Conservation (phyloP, 345 rosid species). For the Gossypium ekmanianum region DNA sequence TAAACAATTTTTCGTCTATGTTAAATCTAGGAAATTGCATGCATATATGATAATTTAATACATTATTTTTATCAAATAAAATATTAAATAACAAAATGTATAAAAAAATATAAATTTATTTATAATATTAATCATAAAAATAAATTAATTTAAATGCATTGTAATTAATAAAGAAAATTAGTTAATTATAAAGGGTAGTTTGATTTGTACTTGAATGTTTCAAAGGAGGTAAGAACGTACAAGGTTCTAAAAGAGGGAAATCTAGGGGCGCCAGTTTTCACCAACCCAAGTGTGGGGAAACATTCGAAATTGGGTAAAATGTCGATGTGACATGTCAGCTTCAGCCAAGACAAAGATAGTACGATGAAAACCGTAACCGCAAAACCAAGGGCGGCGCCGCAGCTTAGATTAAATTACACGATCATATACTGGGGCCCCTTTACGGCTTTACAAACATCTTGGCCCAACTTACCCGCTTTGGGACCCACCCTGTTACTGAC, state of each 20-base stretch:
- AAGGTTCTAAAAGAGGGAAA: not conserved
- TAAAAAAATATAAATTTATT: too few relatives aligned
- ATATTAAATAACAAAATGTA: too few relatives aligned
- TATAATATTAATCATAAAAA: too few relatives aligned
- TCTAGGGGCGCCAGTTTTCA: not conserved
- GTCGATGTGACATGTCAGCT: not conserved
- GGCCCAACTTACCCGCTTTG: not conserved
- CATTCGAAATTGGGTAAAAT: not conserved
- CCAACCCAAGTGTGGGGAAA: not conserved
- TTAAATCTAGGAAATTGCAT: too few relatives aligned
- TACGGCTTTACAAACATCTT: not conserved
- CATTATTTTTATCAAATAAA: too few relatives aligned
- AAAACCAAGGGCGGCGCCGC: slow-evolving; percentile 15
- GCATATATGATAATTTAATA: too few relatives aligned
- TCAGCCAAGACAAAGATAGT: not conserved
- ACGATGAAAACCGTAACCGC: slow-evolving; percentile 7
- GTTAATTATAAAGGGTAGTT: not conserved
- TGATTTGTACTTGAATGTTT: not conserved
- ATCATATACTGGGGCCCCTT: too few relatives aligned
- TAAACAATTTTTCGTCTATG: too few relatives aligned
- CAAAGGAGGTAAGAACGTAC: not conserved
- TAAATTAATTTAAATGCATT: too few relatives aligned
- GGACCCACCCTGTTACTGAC: not conserved
- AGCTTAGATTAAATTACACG: not conserved
- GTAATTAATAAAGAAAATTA: too few relatives aligned